These are phyloP conservation scores for Fusarium irregulare DNA, from an alignment of 2,329 filamentous ascomycete genomes.

Conservation along the genomic window DNA sequence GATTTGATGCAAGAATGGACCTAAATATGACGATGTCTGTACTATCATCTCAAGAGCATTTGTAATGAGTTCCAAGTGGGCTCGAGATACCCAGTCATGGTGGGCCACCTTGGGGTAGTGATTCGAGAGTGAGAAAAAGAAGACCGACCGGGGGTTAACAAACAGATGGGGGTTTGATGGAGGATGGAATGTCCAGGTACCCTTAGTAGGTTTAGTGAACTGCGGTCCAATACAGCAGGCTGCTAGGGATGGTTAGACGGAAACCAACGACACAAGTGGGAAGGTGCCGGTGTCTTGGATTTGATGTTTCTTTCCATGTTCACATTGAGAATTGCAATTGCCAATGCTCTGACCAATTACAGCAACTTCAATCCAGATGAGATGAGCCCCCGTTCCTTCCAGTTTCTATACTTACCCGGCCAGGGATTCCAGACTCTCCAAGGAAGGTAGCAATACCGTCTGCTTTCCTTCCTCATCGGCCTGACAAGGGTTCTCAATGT, in stretches of 20 bases:
- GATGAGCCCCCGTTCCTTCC: slow-evolving; percentile 12
- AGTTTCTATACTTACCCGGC: slow-evolving; percentile 1
- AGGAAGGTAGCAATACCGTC: slow-evolving; percentile 17
- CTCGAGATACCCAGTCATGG: slow-evolving; percentile 14
- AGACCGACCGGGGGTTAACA: slow-evolving; percentile 15
- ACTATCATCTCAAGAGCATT: slow-evolving; percentile 27
- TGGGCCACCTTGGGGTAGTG: slow-evolving; percentile 32
- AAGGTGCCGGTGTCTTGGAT: slow-evolving; percentile 34
- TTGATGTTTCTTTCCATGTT: slow-evolving; percentile 20
- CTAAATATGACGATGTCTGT: slow-evolving; percentile 22
- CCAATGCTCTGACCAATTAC: slow-evolving; percentile 21
- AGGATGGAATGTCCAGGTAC: neutral
- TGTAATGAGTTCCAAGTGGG: slow-evolving; percentile 35
- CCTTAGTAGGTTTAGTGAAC: neutral
- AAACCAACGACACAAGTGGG: slow-evolving; percentile 30
- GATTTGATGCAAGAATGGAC: slow-evolving; percentile 7
- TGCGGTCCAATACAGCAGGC: slow-evolving; percentile 6
- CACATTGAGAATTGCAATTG: slow-evolving; percentile 8
- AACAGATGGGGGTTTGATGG: neutral
- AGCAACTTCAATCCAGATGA: neutral
- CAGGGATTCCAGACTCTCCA: slow-evolving; percentile 1
- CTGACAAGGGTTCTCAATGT: neutral
- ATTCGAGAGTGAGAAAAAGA: slow-evolving; percentile 9
- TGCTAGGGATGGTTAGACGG: slow-evolving; percentile 23
- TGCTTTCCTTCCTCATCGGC: slow-evolving; percentile 12